Conservation (phyloP, 116 monocot species). For the Phalaenopsis hybrid region DNA sequence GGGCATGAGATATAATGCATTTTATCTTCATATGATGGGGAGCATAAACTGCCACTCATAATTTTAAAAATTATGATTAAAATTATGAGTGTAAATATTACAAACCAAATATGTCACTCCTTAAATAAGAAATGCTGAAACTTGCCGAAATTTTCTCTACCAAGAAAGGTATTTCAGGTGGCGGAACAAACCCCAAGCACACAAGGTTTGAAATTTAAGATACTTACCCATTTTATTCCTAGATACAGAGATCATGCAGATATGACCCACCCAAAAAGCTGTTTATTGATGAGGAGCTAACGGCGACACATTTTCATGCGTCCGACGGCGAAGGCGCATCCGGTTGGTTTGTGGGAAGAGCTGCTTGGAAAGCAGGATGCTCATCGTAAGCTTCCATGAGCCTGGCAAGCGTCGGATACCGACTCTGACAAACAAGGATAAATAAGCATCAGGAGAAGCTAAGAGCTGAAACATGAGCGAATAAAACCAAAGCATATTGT, state of each 20-base stretch:
- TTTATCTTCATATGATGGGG: no score
- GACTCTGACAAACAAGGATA: constrained; percentile 13
- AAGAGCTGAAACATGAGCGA: not conserved
- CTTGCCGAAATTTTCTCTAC: no score
- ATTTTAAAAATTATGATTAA: no score
- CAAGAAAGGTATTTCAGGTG: no score
- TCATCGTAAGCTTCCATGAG: constrained; percentile 25
- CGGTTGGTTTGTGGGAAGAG: constrained; percentile 31
- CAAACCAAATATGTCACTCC: no score
- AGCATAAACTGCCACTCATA: no score
- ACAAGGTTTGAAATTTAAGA: no score
- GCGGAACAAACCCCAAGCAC: no score
- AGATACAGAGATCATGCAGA: not conserved
- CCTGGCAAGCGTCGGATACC: constrained; percentile 21
- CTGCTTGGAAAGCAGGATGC: constrained; percentile 36
- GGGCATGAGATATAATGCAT: no score
- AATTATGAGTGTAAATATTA: no score
- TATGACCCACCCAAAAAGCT: not conserved
- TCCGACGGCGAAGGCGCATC: constrained; percentile 17
- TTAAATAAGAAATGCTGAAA: no score
- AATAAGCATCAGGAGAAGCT: not conserved
- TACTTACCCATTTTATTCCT: not conserved
- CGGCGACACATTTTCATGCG: no score
- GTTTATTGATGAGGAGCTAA: not conserved
- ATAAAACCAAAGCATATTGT: not conserved